Percentiles rank a stretch among this genome's conserved stretches.
These are phyloP conservation scores for Moniliophthora roreri DNA, from an alignment of 1,284 basidiomycete genomes.

Conservation along the genomic window DNA sequence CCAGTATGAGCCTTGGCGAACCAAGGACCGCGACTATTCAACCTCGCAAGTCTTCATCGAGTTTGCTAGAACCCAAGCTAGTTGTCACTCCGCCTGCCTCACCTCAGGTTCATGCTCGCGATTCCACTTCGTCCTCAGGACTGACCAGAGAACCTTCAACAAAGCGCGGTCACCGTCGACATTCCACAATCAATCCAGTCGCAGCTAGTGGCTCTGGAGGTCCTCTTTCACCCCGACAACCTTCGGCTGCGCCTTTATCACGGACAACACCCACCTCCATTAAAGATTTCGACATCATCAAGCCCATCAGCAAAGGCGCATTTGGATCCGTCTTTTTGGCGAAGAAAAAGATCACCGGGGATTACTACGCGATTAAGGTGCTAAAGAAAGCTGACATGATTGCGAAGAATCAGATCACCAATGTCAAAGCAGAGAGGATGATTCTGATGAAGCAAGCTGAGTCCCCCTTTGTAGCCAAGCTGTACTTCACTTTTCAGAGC, in stretches of 20 bases:
- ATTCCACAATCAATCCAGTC: conserved; percentile 70
- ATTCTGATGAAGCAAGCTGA: conserved; percentile 99
- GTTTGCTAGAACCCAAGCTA: conserved; percentile 65
- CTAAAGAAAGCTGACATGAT: conserved; percentile 99
- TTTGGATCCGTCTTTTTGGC: conserved; percentile 98
- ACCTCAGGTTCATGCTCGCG: conserved; percentile 63
- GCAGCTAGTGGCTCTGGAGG: conserved; percentile 51
- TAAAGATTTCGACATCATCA: conserved; percentile 99
- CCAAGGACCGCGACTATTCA: conserved; percentile 39
- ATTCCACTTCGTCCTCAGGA: conserved; percentile 32
- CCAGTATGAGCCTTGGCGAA: conserved; percentile 65
- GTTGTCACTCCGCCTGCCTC: conserved; percentile 74
- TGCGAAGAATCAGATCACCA: conserved; percentile 99
- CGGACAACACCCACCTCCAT: conserved; percentile 89
- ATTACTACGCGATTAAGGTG: conserved; percentile 99
- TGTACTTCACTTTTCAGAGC: conserved; percentile 99
- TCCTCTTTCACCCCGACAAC: conserved; percentile 88
- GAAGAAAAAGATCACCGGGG: conserved; percentile 97
- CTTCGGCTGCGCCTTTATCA: conserved; percentile 75
- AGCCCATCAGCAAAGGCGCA: conserved; percentile 98
- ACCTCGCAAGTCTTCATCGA: conserved; percentile 62
- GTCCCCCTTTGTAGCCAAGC: conserved; percentile 98
- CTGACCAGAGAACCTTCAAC: conserved; percentile 45
- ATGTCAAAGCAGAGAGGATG: conserved; percentile 99
- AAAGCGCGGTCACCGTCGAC: conserved; percentile 62